Conservation (phyloP, 192 early-diverging fungal species). For the Gonapodya sp. region DNA sequence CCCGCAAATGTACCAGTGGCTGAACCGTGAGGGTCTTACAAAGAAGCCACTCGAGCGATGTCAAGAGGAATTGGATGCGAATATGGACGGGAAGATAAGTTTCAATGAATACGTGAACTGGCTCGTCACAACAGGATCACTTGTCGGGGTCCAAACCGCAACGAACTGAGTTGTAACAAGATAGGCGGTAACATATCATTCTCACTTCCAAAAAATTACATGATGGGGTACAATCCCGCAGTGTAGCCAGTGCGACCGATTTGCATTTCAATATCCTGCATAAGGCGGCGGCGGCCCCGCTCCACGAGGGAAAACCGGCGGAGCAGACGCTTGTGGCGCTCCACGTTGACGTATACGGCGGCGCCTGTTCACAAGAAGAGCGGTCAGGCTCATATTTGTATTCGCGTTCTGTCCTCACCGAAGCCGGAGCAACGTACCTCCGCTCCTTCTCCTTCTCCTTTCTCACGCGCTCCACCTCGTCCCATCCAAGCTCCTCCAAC, state of each 20-base stretch:
- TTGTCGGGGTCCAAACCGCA: background rate
- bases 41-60: background rate
- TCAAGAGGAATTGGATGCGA: background rate
- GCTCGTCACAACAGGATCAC: background rate
- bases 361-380: background rate
- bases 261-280: too few relatives aligned
- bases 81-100: background rate
- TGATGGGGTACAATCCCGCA: too few relatives aligned
- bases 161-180: too few relatives aligned
- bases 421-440: background rate
- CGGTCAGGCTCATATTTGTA: background rate
- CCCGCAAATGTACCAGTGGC: background rate
- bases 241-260: too few relatives aligned
- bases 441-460: slow-evolving; percentile 5
- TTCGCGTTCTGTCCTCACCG: background rate
- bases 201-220: too few relatives aligned
- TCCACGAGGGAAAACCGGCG: background rate
- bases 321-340: background rate
- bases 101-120: background rate
- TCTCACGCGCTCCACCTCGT: background rate
- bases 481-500: background rate
- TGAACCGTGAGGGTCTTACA: background rate
- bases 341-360: background rate
- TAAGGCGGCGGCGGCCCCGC: too few relatives aligned
- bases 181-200: too few relatives aligned